phyloP scores from a whole-genome alignment of 257 asterid genomes.

The Ilex aquifolium region DNA sequence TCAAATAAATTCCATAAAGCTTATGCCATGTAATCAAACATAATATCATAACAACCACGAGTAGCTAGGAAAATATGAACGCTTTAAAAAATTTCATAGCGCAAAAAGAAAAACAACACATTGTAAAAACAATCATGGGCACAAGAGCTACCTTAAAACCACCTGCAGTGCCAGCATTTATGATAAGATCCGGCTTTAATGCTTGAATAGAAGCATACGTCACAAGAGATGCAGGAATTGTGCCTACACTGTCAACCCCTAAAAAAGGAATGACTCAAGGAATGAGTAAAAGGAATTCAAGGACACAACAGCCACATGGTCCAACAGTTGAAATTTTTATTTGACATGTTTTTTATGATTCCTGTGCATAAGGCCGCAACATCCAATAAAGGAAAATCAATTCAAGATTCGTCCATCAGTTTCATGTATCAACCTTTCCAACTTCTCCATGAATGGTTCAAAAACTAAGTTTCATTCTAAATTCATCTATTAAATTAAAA shows the following conservation, averaged over 20 bases:
- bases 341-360: too few relatives aligned
- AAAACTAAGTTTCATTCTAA: too few relatives aligned
- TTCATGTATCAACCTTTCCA: too few relatives aligned
- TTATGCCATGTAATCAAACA: too few relatives aligned
- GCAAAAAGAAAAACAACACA: not conserved
- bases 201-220: slow-evolving; percentile 90
- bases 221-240: slow-evolving; percentile 76
- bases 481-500: too few relatives aligned
- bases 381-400: too few relatives aligned
- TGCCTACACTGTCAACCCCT: slow-evolving; percentile 97
- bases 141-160: slow-evolving; percentile 71
- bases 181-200: slow-evolving; percentile 78
- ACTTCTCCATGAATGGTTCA: too few relatives aligned
- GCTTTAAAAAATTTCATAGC: not conserved
- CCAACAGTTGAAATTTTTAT: too few relatives aligned
- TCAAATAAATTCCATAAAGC: not conserved
- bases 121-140: not conserved
- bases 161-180: slow-evolving; percentile 99
- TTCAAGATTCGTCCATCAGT: too few relatives aligned
- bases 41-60: not conserved
- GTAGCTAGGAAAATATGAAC: not conserved
- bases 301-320: too few relatives aligned
- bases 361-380: too few relatives aligned
- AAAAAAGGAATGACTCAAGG: slow-evolving; percentile 16
- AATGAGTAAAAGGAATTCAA: slow-evolving; percentile 7